A percentile compares a stretch with the other conserved stretches of the same genome.
phyloP scores from a whole-genome alignment of 106 monocot species.

The Acanthochlamys bracteata region DNA sequence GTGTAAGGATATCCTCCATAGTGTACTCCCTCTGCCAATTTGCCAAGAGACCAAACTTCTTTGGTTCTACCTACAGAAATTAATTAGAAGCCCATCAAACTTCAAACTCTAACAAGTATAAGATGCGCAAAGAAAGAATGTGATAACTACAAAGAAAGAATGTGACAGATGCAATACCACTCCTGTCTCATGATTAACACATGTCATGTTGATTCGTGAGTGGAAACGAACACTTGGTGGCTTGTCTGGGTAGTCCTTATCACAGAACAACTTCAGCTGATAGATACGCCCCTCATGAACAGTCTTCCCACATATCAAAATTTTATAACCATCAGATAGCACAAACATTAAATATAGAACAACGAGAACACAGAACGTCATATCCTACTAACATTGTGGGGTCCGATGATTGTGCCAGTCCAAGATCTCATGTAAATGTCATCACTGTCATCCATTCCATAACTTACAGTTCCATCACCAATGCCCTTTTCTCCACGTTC shows the following conservation, averaged over 20 bases:
- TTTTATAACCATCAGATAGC: background rate
- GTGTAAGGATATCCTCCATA: conserved; percentile 16
- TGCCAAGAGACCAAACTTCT: conserved; percentile 9
- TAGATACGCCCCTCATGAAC: conserved; percentile 25
- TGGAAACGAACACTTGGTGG: conserved; percentile 21
- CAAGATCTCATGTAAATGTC: conserved; percentile 17
- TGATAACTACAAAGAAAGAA: background rate
- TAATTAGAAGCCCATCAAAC: background rate
- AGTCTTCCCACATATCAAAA: conserved; percentile 2
- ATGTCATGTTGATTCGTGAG: conserved; percentile 21
- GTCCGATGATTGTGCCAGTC: conserved; percentile 25
- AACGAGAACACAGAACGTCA: background rate
- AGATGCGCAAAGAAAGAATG: background rate
- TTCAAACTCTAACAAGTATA: background rate
- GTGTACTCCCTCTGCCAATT: conserved; percentile 26
- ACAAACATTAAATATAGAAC: background rate
- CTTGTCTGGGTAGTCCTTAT: conserved; percentile 15
- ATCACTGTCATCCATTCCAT: conserved; percentile 26
- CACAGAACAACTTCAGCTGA: conserved; percentile 21
- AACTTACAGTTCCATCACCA: conserved; percentile 20
- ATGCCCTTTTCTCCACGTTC: conserved; percentile 34
- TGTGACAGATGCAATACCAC: background rate
- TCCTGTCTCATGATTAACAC: conserved; percentile 24
- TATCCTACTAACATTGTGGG: conserved; percentile 11
- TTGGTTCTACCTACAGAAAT: conserved; percentile 14